phyloP scores from a whole-genome alignment of 371 early-diverging fungal species.

The Batkoa obscura region DNA sequence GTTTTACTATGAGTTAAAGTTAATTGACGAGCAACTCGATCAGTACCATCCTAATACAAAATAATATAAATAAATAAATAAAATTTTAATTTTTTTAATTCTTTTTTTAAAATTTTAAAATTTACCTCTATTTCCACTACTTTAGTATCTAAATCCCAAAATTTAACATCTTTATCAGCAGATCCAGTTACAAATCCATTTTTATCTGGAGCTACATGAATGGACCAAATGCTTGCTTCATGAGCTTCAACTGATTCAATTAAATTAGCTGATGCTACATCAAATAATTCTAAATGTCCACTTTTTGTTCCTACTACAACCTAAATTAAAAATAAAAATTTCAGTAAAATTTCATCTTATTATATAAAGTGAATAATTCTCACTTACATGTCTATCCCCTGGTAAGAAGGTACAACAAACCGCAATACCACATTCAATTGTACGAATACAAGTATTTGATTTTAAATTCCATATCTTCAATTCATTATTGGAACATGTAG shows the following conservation, averaged over 20 bases:
- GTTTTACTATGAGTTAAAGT: constrained; percentile 73
- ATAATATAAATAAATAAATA: background rate
- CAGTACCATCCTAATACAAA: background rate
- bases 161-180: constrained; percentile 88
- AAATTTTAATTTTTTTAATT: no score
- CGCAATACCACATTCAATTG: constrained; percentile 71
- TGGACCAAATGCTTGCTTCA: constrained; percentile 66
- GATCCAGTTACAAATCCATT: constrained; percentile 79
- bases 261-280: constrained; percentile 57
- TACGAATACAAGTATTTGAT: constrained; percentile 61
- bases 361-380: no score
- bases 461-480: constrained; percentile 79
- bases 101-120: no score
- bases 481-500: constrained; percentile 55
- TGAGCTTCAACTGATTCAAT: constrained; percentile 77
- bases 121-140: constrained; percentile 11
- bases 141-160: constrained; percentile 75
- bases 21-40: constrained; percentile 21
- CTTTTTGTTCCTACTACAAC: constrained; percentile 78
- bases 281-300: constrained; percentile 73
- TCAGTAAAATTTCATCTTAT: background rate
- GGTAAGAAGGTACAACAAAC: constrained; percentile 77
- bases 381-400: constrained; percentile 58
- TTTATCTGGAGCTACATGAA: constrained; percentile 72
- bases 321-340: constrained; percentile 11